Conservation (phyloP, 805 yeast genomes). For the Teunomyces lycoperdinae region DNA sequence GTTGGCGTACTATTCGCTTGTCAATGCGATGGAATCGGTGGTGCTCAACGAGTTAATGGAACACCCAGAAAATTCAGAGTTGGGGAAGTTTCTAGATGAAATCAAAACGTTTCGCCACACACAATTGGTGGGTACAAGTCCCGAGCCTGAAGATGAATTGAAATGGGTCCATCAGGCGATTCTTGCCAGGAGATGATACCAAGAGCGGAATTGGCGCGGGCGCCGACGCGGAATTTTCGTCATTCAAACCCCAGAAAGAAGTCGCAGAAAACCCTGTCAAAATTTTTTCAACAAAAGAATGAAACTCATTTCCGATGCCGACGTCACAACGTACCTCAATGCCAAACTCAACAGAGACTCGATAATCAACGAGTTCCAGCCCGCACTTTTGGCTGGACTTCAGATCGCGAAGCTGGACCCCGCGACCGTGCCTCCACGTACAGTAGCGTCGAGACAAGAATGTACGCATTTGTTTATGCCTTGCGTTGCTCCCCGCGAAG, state of each 20-base stretch:
- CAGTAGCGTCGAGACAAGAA: not conserved
- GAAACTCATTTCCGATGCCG: slow-evolving; percentile 32
- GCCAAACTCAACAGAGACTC: slow-evolving; percentile 19
- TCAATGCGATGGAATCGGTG: slow-evolving; percentile 14
- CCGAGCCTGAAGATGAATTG: not conserved
- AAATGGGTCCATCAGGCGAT: slow-evolving; percentile 3
- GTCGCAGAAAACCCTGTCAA: too few relatives aligned
- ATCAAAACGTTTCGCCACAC: slow-evolving; percentile 6
- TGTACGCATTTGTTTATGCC: slow-evolving; percentile 61
- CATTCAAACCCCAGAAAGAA: too few relatives aligned
- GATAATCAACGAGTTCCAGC: slow-evolving; percentile 32
- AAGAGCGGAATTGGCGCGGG: not conserved
- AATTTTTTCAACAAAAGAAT: slow-evolving; percentile 9
- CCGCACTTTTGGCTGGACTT: slow-evolving; percentile 36
- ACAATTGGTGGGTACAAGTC: slow-evolving; percentile 4
- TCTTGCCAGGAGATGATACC: not conserved
- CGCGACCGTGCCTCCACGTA: not conserved
- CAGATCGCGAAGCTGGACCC: not conserved
- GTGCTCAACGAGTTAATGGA: slow-evolving; percentile 6
- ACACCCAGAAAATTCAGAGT: not conserved
- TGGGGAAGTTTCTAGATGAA: slow-evolving; percentile 1
- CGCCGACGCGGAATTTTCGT: too few relatives aligned
- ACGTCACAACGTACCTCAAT: slow-evolving; percentile 26
- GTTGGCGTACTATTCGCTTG: slow-evolving; percentile 13
- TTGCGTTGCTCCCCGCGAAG: slow-evolving; percentile 48